phyloP scores from a whole-genome alignment of 2,329 filamentous ascomycete genomes.

The Westerdykella ornata region DNA sequence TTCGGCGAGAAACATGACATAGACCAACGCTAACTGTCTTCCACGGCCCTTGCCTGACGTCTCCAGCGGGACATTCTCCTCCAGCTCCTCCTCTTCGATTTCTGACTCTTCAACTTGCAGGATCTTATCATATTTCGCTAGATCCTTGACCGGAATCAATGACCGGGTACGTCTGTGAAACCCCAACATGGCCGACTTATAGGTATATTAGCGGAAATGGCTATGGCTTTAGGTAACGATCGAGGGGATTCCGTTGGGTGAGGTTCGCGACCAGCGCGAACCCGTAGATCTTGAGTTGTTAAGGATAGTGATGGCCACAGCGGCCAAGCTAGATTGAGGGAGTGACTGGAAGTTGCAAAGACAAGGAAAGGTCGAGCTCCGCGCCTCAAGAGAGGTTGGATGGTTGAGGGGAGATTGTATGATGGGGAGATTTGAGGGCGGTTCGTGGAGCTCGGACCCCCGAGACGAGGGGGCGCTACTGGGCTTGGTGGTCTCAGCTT shows the following conservation, averaged over 20 bases:
- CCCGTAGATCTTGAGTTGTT: constrained; percentile 4
- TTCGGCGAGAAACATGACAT: constrained; percentile 44
- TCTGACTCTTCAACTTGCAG: constrained; percentile 27
- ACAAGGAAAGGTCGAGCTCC: constrained; percentile 29
- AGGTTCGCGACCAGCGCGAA: constrained; percentile 25
- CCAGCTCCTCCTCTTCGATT: constrained; percentile 21
- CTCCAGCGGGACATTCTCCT: constrained; percentile 14
- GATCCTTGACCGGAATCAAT: constrained; percentile 40
- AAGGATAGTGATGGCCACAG: constrained; percentile 28
- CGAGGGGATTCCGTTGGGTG: constrained; percentile 3
- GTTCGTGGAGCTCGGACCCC: constrained; percentile 8
- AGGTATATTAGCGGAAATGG: constrained; percentile 4
- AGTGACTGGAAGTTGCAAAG: constrained; percentile 26
- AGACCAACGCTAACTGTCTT: constrained; percentile 40
- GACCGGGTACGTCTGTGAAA: constrained; percentile 40
- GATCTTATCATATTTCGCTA: constrained; percentile 39
- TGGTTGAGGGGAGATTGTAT: constrained; percentile 10
- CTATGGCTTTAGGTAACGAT: neutral
- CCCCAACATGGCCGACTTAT: constrained; percentile 36
- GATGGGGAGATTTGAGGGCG: constrained; percentile 11
- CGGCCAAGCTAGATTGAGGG: constrained; percentile 23
- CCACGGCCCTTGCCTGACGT: constrained; percentile 18
- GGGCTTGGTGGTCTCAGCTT: neutral
- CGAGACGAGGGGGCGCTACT: neutral
- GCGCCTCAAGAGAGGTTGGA: constrained; percentile 19